Conservation (phyloP, 805 yeast species). For the Ascoidea tarda region DNA sequence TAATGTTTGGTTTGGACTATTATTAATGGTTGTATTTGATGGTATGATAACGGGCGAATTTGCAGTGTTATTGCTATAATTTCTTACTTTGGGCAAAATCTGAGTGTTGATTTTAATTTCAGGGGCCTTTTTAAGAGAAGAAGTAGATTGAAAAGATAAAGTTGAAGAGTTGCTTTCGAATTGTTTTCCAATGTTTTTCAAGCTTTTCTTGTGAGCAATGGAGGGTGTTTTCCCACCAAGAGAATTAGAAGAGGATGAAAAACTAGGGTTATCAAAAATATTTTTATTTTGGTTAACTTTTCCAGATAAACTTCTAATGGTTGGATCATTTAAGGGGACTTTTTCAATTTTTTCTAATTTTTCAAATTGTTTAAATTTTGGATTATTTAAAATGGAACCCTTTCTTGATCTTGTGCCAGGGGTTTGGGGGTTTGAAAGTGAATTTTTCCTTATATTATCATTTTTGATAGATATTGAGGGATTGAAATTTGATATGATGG, state of each 20-base stretch:
- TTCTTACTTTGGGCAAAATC: background rate
- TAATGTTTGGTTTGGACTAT: too few relatives aligned
- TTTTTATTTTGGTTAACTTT: background rate
- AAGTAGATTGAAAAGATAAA: too few relatives aligned
- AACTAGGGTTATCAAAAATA: background rate
- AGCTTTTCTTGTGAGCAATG: too few relatives aligned
- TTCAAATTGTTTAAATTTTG: background rate
- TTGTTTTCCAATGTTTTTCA: too few relatives aligned
- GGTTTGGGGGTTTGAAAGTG: conserved; percentile 1
- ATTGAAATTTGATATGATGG: conserved; percentile 1
- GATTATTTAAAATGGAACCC: background rate
- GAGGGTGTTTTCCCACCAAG: too few relatives aligned
- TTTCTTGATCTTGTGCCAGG: background rate
- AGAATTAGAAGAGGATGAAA: too few relatives aligned
- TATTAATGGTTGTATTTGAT: too few relatives aligned
- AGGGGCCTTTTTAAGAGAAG: too few relatives aligned
- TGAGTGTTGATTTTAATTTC: background rate
- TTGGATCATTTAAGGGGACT: background rate
- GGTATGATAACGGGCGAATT: too few relatives aligned
- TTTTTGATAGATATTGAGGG: background rate
- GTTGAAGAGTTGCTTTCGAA: too few relatives aligned
- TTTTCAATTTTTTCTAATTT: background rate
- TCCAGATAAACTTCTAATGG: background rate
- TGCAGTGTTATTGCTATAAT: too few relatives aligned
- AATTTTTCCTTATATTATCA: background rate